Evolutionary conservation across 352 stramenopile genomes (phyloP).

Genomic region (Chrysophaeum taylorii): DNA sequence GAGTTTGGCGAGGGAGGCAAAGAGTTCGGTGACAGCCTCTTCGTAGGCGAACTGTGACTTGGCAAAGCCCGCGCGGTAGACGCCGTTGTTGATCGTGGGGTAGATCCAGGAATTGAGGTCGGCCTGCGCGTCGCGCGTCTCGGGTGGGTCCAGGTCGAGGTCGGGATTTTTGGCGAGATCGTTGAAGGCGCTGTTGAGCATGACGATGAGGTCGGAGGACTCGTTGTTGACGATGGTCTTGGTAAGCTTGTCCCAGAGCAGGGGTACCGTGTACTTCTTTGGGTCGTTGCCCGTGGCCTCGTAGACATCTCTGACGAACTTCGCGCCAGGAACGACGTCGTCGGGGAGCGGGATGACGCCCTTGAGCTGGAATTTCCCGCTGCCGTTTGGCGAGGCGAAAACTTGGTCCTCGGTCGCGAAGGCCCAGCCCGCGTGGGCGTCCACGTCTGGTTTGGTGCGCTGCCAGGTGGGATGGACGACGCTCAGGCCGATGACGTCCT

Average conservation of each 20-base stretch:
- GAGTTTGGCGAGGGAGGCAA: slow-evolving; percentile 58
- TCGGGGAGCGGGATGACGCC: not conserved
- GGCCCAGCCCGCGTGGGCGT: slow-evolving; percentile 66
- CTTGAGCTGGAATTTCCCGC: slow-evolving; percentile 16
- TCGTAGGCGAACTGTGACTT: slow-evolving; percentile 70
- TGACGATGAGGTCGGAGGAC: slow-evolving; percentile 83
- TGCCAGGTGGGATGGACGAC: slow-evolving; percentile 63
- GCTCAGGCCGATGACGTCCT: slow-evolving; percentile 81
- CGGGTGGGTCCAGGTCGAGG: slow-evolving; percentile 70
- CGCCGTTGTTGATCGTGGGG: slow-evolving; percentile 73
- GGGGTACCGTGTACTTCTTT: slow-evolving; percentile 75
- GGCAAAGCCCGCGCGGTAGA: slow-evolving; percentile 63
- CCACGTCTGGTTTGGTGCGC: slow-evolving; percentile 55
- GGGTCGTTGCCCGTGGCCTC: slow-evolving; percentile 35
- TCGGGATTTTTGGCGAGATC: slow-evolving; percentile 52
- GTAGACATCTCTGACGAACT: slow-evolving; percentile 70
- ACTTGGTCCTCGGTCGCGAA: slow-evolving; percentile 47
- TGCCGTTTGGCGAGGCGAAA: not conserved
- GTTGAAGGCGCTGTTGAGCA: slow-evolving; percentile 83
- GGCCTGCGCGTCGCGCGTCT: slow-evolving; percentile 61
- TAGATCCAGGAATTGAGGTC: slow-evolving; percentile 75
- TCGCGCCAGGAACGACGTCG: slow-evolving; percentile 53
- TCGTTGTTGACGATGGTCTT: slow-evolving; percentile 90
- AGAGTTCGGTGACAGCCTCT: slow-evolving; percentile 66
- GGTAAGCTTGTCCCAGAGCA: slow-evolving; percentile 83